A percentile compares a stretch with the other conserved stretches of the same genome.
phyloP scores from a whole-genome alignment of 768 basidiomycete species.

The Phylloporus arenicola region DNA sequence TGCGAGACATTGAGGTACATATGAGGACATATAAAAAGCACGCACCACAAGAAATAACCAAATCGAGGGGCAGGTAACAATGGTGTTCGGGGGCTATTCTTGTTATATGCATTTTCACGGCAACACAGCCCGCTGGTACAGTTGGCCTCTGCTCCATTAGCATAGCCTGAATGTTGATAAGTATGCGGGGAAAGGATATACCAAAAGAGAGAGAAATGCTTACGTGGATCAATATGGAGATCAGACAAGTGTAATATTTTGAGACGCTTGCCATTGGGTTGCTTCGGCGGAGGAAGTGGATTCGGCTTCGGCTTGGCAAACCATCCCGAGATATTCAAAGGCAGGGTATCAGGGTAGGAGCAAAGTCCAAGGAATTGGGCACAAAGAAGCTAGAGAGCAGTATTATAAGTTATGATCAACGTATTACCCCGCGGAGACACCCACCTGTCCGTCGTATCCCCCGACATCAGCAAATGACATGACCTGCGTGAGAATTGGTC shows the following conservation, averaged over 20 bases:
- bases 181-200: background rate
- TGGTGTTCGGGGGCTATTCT: conserved; percentile 43
- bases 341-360: conserved; percentile 49
- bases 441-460: conserved; percentile 69
- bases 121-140: conserved; percentile 68
- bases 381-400: conserved; percentile 46
- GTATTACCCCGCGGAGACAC: background rate
- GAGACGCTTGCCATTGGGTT: conserved; percentile 57
- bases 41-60: conserved; percentile 57
- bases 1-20: conserved; percentile 12
- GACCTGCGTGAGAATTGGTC: conserved; percentile 65
- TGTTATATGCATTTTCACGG: conserved; percentile 48
- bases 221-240: conserved; percentile 70
- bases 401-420: background rate
- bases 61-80: conserved; percentile 62
- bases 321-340: conserved; percentile 62
- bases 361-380: conserved; percentile 55
- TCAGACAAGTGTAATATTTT: conserved; percentile 78
- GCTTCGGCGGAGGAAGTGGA: conserved; percentile 53
- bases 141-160: conserved; percentile 66
- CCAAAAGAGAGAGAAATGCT: conserved; percentile 7
- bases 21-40: background rate
- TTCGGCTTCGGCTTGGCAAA: conserved; percentile 75
- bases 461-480: conserved; percentile 64
- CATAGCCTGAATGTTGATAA: conserved; percentile 43